Evolutionary conservation across 2,329 filamentous ascomycete genomes (phyloP).

Genomic region (Verticillium zaregamsianum): DNA sequence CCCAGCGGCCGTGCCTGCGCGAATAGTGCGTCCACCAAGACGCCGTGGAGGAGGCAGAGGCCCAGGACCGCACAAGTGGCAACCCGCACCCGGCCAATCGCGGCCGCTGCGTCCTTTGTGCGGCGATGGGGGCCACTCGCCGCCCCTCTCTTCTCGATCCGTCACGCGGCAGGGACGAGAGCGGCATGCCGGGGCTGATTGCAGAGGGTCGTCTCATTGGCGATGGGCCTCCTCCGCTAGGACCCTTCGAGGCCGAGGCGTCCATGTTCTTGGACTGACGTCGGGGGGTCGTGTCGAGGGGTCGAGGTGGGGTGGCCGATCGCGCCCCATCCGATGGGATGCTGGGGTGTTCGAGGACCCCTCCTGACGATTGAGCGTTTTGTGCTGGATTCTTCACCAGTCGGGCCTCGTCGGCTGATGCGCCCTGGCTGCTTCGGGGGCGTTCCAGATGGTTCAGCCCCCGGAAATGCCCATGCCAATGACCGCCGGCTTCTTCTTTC

Average conservation of each 20-base stretch:
- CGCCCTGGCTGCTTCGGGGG: neutral
- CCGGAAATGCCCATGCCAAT: neutral
- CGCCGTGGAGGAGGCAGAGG: neutral
- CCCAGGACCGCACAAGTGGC: neutral
- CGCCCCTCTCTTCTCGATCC: neutral
- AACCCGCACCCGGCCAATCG: neutral
- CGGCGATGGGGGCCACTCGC: neutral
- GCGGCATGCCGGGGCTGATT: neutral
- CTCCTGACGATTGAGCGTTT: neutral
- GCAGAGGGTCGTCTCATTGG: neutral
- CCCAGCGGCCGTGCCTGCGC: neutral
- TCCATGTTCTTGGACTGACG: neutral
- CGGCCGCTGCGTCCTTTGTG: constrained; percentile 3
- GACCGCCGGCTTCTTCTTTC: neutral
- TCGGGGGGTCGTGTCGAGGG: neutral
- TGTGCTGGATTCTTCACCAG: constrained; percentile 4
- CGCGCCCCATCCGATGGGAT: neutral
- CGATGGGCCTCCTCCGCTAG: neutral
- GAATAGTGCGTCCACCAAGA: constrained; percentile 1
- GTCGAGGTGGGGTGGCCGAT: neutral
- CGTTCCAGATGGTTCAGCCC: neutral
- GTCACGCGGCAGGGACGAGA: neutral
- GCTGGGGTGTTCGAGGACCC: neutral
- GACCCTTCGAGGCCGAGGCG: neutral
- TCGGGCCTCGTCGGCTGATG: neutral